Evolutionary conservation across 1,139 yeast species (phyloP), one percentile per base, ranked within the genome.

Genomic region (Meyerozyma guilliermondii): DNA sequence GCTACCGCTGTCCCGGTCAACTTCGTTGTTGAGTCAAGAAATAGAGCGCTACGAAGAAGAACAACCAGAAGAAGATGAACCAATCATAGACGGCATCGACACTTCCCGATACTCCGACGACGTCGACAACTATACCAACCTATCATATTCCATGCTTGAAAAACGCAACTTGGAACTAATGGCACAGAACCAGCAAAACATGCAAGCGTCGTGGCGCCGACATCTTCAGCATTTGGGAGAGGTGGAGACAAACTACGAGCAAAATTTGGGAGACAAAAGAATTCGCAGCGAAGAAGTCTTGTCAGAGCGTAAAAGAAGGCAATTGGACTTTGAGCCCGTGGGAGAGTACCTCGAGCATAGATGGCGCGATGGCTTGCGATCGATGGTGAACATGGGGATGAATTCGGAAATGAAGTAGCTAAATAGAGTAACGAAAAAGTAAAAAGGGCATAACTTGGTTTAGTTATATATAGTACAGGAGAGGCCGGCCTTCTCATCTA

Each of bases 301-400:
- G 30, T 48, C 42, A 13, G 48, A 44, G 3, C 53, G 77, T 7
- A 66, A 64, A 44, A 60, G 57, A 45, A 55, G 69, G 43, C 77
- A 71, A 51, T 41, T 54, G 9, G 57, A 48, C 7, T 66, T 58
- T 46, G 53, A 58, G 43, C 72, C 75, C 1, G 68, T 62, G 17
- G 53, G 61, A 39, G 67, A 63, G 41, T 64, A 70, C 47, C 56
- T 71, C 39, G 52, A 59, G 26, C 55, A 55, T 18, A 51, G 66
- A 45, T 72, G 77, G 76, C 63, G 59, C 42, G 71, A 68, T 27
- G 73, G 74, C 3, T 54, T 72, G 27, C 56, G 56, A 41, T 50
- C 64, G 6, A 59, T 66, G 43, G 70, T 71, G 33, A 76, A 69
- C 39, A 44, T 62, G 39, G 65, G 56, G 24, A 42, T 54, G 47